A percentile compares a stretch with the other conserved stretches of the same genome.
Conservation (phyloP, 768 basidiomycete genomes). For the Mycena haematopus region DNA sequence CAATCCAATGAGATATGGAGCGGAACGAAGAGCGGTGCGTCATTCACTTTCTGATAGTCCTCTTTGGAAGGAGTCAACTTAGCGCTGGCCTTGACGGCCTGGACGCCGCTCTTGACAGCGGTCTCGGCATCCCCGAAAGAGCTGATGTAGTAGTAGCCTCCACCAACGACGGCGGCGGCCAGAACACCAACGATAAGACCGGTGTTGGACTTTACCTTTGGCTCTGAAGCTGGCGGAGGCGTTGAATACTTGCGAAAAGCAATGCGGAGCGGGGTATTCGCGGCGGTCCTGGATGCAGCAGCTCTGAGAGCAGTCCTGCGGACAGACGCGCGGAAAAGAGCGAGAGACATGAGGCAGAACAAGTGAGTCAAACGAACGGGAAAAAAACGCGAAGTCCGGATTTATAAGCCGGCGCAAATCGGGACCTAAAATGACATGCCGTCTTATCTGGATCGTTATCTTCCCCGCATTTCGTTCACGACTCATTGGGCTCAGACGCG, state of each 20-base stretch:
- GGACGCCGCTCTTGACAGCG: conserved; percentile 64
- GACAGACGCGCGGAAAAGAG: conserved; percentile 56
- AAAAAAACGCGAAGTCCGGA: conserved; percentile 10
- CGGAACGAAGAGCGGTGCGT: neutral
- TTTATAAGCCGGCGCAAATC: neutral
- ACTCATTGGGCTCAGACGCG: neutral
- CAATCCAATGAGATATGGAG: conserved; percentile 6
- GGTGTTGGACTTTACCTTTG: conserved; percentile 59
- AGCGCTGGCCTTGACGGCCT: conserved; percentile 65
- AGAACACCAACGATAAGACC: conserved; percentile 67
- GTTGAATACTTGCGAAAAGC: conserved; percentile 67
- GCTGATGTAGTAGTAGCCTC: conserved; percentile 67
- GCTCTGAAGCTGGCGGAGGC: conserved; percentile 48
- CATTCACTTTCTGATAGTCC: conserved; percentile 83
- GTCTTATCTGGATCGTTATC: neutral
- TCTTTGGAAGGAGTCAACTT: conserved; percentile 80
- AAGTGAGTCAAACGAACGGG: no score
- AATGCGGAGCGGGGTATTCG: conserved; percentile 43
- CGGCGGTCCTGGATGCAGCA: conserved; percentile 34
- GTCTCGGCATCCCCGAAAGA: conserved; percentile 57
- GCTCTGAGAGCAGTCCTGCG: conserved; percentile 50
- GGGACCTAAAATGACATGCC: conserved; percentile 1
- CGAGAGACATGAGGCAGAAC: conserved; percentile 35
- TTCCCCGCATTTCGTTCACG: neutral
- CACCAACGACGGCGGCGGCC: conserved; percentile 60